These are phyloP conservation scores for Fomitopsis palustris DNA, from an alignment of 1,284 basidiomycete species.

Conservation along the genomic window DNA sequence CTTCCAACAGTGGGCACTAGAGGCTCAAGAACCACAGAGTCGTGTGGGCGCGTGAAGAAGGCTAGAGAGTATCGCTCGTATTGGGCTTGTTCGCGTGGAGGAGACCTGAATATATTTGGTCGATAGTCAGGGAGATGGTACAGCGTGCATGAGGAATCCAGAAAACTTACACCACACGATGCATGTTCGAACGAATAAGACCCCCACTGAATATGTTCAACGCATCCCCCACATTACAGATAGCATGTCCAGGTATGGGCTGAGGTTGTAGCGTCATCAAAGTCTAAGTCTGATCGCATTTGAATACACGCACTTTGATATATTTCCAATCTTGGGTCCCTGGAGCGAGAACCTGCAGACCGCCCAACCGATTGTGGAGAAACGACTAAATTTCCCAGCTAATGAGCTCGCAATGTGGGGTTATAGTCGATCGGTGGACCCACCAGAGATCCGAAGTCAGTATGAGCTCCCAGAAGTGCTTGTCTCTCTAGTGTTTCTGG, in stretches of 20 bases:
- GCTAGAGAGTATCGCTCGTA: conserved; percentile 57
- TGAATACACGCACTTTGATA: conserved; percentile 1
- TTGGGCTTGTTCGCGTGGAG: conserved; percentile 42
- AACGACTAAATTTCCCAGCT: conserved; percentile 6
- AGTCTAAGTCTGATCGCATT: neutral
- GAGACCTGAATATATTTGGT: conserved; percentile 29
- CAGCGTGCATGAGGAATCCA: neutral
- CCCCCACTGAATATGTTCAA: conserved; percentile 56
- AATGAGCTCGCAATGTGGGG: neutral
- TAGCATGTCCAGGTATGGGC: conserved; percentile 56
- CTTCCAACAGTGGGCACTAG: conserved; percentile 19
- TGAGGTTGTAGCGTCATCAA: conserved; percentile 15
- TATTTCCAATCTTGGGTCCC: conserved; percentile 8
- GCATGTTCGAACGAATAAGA: conserved; percentile 53
- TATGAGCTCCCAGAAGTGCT: conserved; percentile 8
- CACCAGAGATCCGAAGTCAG: conserved; percentile 10
- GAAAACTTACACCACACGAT: conserved; percentile 46
- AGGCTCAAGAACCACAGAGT: conserved; percentile 43
- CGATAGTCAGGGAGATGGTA: too few relatives aligned
- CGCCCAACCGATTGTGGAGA: conserved; percentile 10
- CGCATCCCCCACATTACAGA: conserved; percentile 62
- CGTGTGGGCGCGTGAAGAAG: conserved; percentile 60
- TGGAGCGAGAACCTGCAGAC: conserved; percentile 9
- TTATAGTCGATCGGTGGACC: neutral
- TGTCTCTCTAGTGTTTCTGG: neutral